Evolutionary conservation across 2,329 filamentous ascomycete genomes (phyloP), one percentile per base, ranked within the genome.

Genomic region (Aspergillus brunneoviolaceus): DNA sequence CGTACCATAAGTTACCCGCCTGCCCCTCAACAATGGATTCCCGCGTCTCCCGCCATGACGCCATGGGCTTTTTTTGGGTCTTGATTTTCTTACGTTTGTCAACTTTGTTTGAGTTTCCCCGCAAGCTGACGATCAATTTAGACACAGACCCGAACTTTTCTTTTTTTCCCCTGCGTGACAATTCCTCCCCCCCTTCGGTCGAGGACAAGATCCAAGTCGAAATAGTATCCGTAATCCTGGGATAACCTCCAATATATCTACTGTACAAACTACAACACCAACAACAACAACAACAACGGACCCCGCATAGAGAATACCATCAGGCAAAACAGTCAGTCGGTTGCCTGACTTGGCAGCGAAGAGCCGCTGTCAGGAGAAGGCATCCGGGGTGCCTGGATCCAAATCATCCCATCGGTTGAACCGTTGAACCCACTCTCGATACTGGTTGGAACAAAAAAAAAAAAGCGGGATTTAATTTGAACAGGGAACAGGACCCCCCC

Each of bases 11-110:
- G 55, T 50, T 49, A 33, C 33, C 50, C 50, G 45, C 33, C 35
- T 39, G 27, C 56, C 51, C 59, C 50, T 60, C 33, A 35, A 35
- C 16, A 19, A 45, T 50, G 29, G n/a, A 27, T 31, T 52, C 55
- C 61, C 51, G 59, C 59, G 47, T n/a, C 39, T 54, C 51, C 49
- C 33, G 19, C 48, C 52, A 66, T 67, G 65, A 67, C 65, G 65
- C 65, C 64, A 67, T 67, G 29, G 31, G 55, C 50, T 57, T 61
- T 49, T 54, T 57, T 61, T 49, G 50, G 49, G 31, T 57, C 21
- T 25, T 25, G 49, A 25, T 27, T 60, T 45, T 60, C 50, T 55
- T 55, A 31, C 55, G 45, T 51, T 51, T 42, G 39, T 45, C 39
- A 45, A 45, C 39, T 45, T 47, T 51, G 31, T 58, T 50, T 57